A percentile compares a stretch with the other conserved stretches of the same genome.
Evolutionary conservation across 352 stramenopile genomes (phyloP).

Genomic region (Globisporangium parvum): DNA sequence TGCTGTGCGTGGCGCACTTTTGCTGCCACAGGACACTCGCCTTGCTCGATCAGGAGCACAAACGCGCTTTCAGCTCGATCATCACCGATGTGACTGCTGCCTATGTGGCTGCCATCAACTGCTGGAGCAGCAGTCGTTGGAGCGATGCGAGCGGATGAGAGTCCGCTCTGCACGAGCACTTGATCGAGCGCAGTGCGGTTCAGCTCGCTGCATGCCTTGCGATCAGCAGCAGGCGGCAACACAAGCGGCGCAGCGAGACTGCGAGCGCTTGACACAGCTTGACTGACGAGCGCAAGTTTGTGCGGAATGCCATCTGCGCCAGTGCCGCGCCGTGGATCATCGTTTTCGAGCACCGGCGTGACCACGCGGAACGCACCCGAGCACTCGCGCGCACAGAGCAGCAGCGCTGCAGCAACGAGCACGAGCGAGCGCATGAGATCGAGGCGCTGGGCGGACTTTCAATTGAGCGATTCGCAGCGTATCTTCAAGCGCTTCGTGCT

Average conservation of each 20-base stretch:
- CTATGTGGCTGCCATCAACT: background rate
- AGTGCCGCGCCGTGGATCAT: background rate
- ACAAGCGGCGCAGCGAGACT: slow-evolving; percentile 5
- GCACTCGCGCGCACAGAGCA: background rate
- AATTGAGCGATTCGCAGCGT: too few species aligned
- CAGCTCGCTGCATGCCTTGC: slow-evolving; percentile 1
- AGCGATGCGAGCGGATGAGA: background rate
- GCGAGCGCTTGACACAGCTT: background rate
- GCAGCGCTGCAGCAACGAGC: background rate
- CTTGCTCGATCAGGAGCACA: slow-evolving; percentile 4
- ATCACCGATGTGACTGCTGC: background rate
- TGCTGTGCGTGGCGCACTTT: slow-evolving; percentile 33
- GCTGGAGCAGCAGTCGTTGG: background rate
- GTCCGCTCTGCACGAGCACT: background rate
- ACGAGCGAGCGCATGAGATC: background rate
- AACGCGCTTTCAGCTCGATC: background rate
- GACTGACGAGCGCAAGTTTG: slow-evolving; percentile 2
- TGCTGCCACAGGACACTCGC: slow-evolving; percentile 41
- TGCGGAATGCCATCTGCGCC: background rate
- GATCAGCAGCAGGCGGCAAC: background rate
- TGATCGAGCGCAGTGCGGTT: slow-evolving; percentile 1
- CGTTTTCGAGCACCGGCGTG: background rate
- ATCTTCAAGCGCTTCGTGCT: too few species aligned
- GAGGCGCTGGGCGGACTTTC: too few species aligned
- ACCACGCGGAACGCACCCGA: slow-evolving; percentile 3